Base-by-base conservation (phyloP, 208 protist species). In the Zelonia costaricensis region DNA sequence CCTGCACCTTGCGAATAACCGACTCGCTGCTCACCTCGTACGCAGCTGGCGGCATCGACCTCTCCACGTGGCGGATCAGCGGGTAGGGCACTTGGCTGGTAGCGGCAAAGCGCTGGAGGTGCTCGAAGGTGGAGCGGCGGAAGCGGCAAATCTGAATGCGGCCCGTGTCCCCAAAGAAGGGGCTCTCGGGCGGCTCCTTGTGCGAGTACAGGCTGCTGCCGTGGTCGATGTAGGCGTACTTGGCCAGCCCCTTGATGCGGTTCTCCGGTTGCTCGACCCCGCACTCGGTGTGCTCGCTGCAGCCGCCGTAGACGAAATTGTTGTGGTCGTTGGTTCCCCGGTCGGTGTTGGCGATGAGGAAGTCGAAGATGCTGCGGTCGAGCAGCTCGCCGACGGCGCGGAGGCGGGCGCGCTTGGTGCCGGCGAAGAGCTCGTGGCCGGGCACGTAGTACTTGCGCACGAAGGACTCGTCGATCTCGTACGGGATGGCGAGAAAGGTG, bases 261-360 rank as follows among this genome's bases (percentile, higher is more conserved):
- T 55, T 40, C 20, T 55, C 48, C 31, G 75, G 69, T 43, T 27
- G 67, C 18, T 69, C 47, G 0, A 76, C 43, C 9, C 27, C 36
- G 57, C 84, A 91, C 49, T 63, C 63, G 9, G 82, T 91, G 25
- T 70, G 61, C 9, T 43, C 56, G 60, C 75, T 90, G 63, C 88
- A 94, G 4, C 88, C 88, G 47, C 88, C 88, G 63, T 91, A 94
- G 22, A 86, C 88, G 59, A 91, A 94, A 74, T 94, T 94, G 62
- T 94, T 94, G 70, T 94, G 83, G 47, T 90, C 63, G 68, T 91
- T 87, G 70, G 88, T 85, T 20, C 88, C 88, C 10, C 88, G 70
- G 60, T 94, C 88, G 7, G 76, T 78, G 69, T 94, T 94, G 16
- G 82, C 84, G 42, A 91, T 91, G 8, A 94, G 38, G 40, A 94